Conservation (phyloP, 2,329 filamentous ascomycete genomes). For the Exutisphaerella laricina region DNA sequence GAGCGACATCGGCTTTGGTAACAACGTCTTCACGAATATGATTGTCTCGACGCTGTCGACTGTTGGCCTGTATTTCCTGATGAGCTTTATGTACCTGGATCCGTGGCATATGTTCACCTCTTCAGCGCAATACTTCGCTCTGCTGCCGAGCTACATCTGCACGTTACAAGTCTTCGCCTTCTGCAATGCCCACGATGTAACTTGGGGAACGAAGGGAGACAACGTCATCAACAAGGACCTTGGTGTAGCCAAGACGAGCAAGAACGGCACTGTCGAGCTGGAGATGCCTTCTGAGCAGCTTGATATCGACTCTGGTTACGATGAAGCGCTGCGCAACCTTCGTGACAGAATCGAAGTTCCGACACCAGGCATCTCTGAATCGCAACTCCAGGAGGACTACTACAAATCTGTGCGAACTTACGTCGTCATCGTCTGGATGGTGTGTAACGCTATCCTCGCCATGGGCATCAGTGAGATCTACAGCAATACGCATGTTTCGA, state of each 20-base stretch:
- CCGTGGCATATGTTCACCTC: constrained; percentile 99
- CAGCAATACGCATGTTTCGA: constrained; percentile 60
- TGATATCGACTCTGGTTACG: constrained; percentile 96
- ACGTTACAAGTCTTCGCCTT: constrained; percentile 97
- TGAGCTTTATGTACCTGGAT: constrained; percentile 93
- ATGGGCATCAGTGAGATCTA: constrained; percentile 92
- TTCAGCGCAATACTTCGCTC: constrained; percentile 81
- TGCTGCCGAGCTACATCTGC: constrained; percentile 91
- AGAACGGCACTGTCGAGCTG: constrained; percentile 73
- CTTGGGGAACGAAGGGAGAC: constrained; percentile 98
- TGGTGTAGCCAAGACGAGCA: constrained; percentile 67
- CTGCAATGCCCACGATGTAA: constrained; percentile 98
- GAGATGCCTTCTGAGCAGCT: constrained; percentile 98
- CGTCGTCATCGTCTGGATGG: constrained; percentile 95
- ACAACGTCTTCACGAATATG: constrained; percentile 91
- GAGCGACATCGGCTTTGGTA: constrained; percentile 57
- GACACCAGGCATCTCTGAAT: constrained; percentile 55
- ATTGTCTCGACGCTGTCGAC: constrained; percentile 87
- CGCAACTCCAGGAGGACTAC: constrained; percentile 94
- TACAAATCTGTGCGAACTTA: constrained; percentile 96
- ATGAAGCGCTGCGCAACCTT: constrained; percentile 92
- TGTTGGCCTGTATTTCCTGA: constrained; percentile 88
- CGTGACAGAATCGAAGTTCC: constrained; percentile 86
- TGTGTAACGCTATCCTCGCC: constrained; percentile 82
- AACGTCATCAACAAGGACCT: constrained; percentile 92